Conservation (phyloP, 371 early-diverging fungal genomes). For the Fennellomyces sp. region DNA sequence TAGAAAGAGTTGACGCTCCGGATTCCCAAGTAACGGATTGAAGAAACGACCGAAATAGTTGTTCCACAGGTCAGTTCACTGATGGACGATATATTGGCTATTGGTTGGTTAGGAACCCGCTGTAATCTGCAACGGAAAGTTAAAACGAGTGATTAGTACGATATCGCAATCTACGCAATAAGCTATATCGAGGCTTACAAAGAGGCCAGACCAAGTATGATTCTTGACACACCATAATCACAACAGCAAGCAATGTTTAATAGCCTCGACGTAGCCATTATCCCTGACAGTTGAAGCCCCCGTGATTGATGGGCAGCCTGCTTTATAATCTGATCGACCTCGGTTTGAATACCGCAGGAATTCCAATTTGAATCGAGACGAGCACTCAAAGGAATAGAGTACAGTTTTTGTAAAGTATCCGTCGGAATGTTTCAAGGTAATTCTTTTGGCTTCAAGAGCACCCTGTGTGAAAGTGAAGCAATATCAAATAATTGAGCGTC, state of each 20-base stretch:
- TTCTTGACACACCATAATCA: neutral
- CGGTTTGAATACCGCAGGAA: neutral
- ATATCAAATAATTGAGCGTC: neutral
- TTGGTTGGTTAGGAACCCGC: neutral
- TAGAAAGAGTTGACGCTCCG: neutral
- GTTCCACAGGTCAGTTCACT: neutral
- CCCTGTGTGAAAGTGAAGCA: neutral
- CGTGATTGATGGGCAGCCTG: neutral
- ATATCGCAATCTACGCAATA: neutral
- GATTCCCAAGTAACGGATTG: neutral
- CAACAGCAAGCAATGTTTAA: neutral
- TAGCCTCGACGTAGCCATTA: neutral
- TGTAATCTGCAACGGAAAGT: neutral
- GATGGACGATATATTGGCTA: neutral
- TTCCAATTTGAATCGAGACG: neutral
- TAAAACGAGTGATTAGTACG: neutral
- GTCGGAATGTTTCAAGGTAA: neutral
- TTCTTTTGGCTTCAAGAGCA: too few species aligned
- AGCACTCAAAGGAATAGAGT: neutral
- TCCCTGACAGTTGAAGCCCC: neutral
- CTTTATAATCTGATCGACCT: neutral
- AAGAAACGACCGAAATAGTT: neutral
- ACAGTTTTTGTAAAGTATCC: neutral
- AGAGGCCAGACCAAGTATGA: neutral
- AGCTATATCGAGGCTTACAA: neutral